Base-by-base conservation (phyloP, 2,329 filamentous ascomycete species). In the Macrophomina tecta region DNA sequence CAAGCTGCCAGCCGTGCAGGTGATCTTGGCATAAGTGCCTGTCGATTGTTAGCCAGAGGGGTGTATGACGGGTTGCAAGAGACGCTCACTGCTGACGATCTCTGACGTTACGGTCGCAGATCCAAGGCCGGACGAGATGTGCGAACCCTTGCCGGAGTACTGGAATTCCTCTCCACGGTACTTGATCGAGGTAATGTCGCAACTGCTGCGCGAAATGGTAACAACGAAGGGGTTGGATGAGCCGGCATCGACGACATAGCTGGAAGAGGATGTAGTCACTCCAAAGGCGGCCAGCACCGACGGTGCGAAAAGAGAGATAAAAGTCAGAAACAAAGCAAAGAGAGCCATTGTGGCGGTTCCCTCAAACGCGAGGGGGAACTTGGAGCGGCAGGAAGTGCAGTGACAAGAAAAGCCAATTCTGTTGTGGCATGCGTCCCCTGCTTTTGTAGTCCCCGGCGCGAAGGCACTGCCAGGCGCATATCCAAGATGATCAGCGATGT, bases 131-230 rank as follows among this genome's bases (percentile, higher is more conserved):
- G 86, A 88, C 34, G 80, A 80, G 67, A 89, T 85, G 66, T 89
- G 87, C 23, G 84, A 85, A 28, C 81, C 81, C 58, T 82, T 82
- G 60, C 76, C 75, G 5, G 77, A 69, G 70, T 86, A 85, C 75
- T 90, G 88, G 9, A 88, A 82, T 73, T 90, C 86, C 52, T 82
- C 81, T 66, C 86, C 85, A 32, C 85, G 84, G 73, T 83, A 90
- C 66, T 83, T 83, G 74, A 90, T 86, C 0, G 87, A 89, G 16
- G 83, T 89, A 73, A 90, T 87, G 70, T 90, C 88, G 70, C 88
- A 89, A 73, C 79, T 89, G 16, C 79, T 80, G 58, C 82, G 68
- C 28, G 75, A 73, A 18, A 79, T 73, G 14, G 75, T 76, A 23
- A 79, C 73, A 12, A 73, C 69, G 23, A 79, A 68, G 5, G 74